phyloP scores from a whole-genome alignment of 73 alveolate species.

The Paramecium caudatum region DNA sequence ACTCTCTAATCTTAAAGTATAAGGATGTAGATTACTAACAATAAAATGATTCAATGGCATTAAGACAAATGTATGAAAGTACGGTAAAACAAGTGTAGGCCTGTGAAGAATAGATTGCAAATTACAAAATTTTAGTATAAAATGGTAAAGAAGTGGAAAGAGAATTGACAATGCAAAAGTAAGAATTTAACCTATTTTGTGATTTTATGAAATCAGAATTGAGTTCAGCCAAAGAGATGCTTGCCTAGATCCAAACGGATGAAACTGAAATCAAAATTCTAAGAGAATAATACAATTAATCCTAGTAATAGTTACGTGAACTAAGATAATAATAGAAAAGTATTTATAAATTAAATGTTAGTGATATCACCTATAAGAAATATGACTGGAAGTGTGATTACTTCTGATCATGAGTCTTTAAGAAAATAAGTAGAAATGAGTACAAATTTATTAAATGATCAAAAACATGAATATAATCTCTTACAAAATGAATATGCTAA shows the following conservation, averaged over 20 bases:
- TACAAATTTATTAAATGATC: neutral
- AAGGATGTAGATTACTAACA: slow-evolving; percentile 9
- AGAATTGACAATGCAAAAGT: slow-evolving; percentile 16
- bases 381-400: neutral
- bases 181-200: neutral
- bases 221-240: neutral
- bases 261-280: neutral
- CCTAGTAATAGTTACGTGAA: neutral
- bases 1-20: neutral
- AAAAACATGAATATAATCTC: neutral
- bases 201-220: slow-evolving; percentile 42
- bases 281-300: neutral
- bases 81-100: neutral
- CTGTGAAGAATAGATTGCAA: slow-evolving; percentile 9
- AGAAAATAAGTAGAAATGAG: slow-evolving; percentile 20
- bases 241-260: neutral
- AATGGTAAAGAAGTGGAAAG: slow-evolving; percentile 17
- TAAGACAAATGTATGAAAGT: slow-evolving; percentile 39
- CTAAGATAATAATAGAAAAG: slow-evolving; percentile 5
- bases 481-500: neutral
- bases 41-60: slow-evolving; percentile 1
- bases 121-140: slow-evolving; percentile 22
- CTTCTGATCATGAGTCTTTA: neutral
- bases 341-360: neutral
- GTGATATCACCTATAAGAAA: neutral